Conservation (phyloP, 2,329 filamentous ascomycete genomes). For the Fusarium decemcellulare region DNA sequence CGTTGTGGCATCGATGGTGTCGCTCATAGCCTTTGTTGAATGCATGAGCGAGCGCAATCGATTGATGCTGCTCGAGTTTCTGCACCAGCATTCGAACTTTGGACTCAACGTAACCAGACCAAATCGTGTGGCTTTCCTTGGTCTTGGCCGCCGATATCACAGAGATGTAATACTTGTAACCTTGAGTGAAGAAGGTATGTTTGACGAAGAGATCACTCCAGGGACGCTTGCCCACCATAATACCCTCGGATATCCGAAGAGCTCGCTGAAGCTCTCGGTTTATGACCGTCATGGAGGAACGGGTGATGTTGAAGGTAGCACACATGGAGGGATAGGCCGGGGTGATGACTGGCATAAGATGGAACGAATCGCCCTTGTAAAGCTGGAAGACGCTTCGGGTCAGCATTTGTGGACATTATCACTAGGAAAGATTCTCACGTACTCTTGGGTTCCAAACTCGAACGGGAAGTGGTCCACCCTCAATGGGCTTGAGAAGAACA, state of each 20-base stretch:
- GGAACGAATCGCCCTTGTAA: conserved; percentile 84
- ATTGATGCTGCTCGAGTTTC: conserved; percentile 83
- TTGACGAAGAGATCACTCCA: conserved; percentile 94
- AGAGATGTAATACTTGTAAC: conserved; percentile 96
- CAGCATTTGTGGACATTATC: neutral
- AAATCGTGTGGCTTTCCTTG: conserved; percentile 87
- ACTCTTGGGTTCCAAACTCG: conserved; percentile 96
- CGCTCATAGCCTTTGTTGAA: conserved; percentile 96
- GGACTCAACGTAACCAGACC: conserved; percentile 94
- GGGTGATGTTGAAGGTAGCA: conserved; percentile 92
- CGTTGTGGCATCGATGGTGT: conserved; percentile 77
- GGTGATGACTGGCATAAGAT: conserved; percentile 98
- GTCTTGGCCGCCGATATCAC: conserved; percentile 87
- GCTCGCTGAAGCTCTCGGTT: conserved; percentile 85
- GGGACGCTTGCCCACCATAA: conserved; percentile 80
- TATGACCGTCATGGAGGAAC: conserved; percentile 88
- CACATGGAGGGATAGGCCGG: conserved; percentile 99
- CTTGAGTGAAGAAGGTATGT: conserved; percentile 92
- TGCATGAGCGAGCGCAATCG: conserved; percentile 87
- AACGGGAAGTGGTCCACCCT: conserved; percentile 84
- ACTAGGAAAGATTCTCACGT: conserved; percentile 29
- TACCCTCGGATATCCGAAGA: conserved; percentile 82
- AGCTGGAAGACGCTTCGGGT: conserved; percentile 60
- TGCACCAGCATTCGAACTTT: conserved; percentile 90
- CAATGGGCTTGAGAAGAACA: conserved; percentile 90